Conservation (phyloP, 108 stramenopile genomes). For the Cyclotella baltica region DNA sequence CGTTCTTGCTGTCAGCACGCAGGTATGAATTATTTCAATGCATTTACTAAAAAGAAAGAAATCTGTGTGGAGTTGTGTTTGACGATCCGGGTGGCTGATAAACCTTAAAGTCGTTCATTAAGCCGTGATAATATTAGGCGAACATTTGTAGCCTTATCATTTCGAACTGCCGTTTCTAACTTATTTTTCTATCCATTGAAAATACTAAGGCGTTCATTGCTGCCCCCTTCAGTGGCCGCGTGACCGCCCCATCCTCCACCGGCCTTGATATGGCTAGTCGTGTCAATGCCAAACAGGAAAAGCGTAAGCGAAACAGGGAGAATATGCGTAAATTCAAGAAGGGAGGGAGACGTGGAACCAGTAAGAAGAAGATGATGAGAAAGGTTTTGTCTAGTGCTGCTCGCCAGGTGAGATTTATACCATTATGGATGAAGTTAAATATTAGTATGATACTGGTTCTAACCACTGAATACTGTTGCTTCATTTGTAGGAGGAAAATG, state of each 20-base stretch:
- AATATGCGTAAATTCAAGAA: constrained; percentile 91
- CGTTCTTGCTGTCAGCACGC: constrained; percentile 42
- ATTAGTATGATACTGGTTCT: not conserved
- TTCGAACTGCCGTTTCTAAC: not conserved
- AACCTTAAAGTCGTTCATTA: not conserved
- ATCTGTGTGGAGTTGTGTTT: not conserved
- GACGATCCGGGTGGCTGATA: not conserved
- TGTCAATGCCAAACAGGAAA: constrained; percentile 89
- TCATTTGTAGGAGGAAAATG: constrained; percentile 63
- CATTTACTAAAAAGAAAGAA: not conserved
- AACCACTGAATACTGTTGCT: not conserved
- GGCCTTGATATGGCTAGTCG: constrained; percentile 72
- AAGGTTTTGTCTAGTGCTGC: constrained; percentile 74
- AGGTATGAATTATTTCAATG: constrained; percentile 26
- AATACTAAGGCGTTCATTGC: constrained; percentile 48
- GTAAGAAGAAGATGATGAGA: constrained; percentile 86
- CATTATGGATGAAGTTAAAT: not conserved
- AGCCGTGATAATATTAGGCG: not conserved
- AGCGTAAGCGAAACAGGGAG: constrained; percentile 90
- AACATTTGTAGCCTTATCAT: not conserved
- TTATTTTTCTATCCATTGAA: not conserved
- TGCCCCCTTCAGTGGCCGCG: constrained; percentile 26
- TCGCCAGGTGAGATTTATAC: constrained; percentile 53
- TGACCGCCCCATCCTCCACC: constrained; percentile 46
- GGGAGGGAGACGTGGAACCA: constrained; percentile 75